These are phyloP conservation scores for Rhodocollybia butyracea DNA, from an alignment of 768 basidiomycete genomes.

Conservation along the genomic window DNA sequence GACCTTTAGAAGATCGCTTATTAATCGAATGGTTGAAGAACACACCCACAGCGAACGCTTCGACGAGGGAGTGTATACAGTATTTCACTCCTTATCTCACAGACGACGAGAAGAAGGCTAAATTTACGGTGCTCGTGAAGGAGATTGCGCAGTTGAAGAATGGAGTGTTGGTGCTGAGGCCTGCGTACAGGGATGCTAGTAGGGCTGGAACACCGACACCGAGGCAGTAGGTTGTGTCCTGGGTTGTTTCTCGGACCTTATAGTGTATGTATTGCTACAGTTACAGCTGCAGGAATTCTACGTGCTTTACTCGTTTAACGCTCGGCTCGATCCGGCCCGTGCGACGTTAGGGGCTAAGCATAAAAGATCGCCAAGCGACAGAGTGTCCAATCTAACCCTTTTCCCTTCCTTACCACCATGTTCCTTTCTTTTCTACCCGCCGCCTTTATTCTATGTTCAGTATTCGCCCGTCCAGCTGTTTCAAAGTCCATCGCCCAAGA, in stretches of 20 bases:
- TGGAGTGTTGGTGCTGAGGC: conserved; percentile 58
- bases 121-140: conserved; percentile 77
- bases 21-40: conserved; percentile 75
- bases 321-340: too few species aligned
- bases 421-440: conserved; percentile 12
- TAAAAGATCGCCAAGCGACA: too few species aligned
- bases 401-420: neutral
- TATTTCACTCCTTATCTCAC: conserved; percentile 76
- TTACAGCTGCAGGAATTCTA: too few species aligned
- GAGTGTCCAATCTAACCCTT: too few species aligned
- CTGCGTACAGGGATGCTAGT: conserved; percentile 30
- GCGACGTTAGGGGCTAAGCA: too few species aligned
- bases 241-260: too few species aligned
- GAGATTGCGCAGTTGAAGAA: conserved; percentile 73
- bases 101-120: conserved; percentile 63
- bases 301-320: too few species aligned
- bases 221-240: neutral
- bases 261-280: too few species aligned
- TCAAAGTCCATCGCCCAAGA: conserved; percentile 16
- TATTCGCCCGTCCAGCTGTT: conserved; percentile 21
- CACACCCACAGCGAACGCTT: conserved; percentile 50
- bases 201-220: conserved; percentile 22
- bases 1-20: conserved; percentile 61
- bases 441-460: conserved; percentile 22
- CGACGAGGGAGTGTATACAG: conserved; percentile 76